Evolutionary conservation across 768 basidiomycete species (phyloP), one percentile per base, ranked within the genome.

Genomic region (Boletus tylopilopsis): DNA sequence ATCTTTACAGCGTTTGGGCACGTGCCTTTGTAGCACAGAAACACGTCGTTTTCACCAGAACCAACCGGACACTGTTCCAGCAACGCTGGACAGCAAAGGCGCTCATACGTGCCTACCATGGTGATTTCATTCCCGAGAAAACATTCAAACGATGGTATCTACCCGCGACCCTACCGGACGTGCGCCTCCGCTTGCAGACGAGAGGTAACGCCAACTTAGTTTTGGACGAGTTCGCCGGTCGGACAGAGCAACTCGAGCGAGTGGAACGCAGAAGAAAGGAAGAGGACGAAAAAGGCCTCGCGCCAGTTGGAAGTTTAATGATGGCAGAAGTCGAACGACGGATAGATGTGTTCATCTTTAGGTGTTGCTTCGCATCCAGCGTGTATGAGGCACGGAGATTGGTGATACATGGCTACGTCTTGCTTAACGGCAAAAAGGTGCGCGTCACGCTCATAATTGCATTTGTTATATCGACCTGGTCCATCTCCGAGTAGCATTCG

Each of bases 91-190:
- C 73, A 18, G 82, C 90, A 12, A 96, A 95, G 70, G 77, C 84
- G 5, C 81, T 92, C 50, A 79, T 92, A 27, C 84, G 94, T 48
- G 94, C 84, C 5, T 98, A 98, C 76, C 96, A 98, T 64, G 94
- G 94, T 21, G 94, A 96, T 76, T 87, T 80, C 64, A 93, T 97
- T 53, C 84, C 84, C 45, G 92, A 95, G 74, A 87, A 85, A 61
- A 85, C 85, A 32, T 98, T 97, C 79, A 94, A 94, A 65, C 82
- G 87, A 49, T 94, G 92, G 88, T 98, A 93, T 67, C 79, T 99
- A 32, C 95, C 95, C 15, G 75, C 80, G 51, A 84, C 79, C 0
- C 76, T 98, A 15, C 95, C 90, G 0, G 90, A 93, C 61, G 88
- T 91, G 46, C 87, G 89, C 42, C 91, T 79, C 36, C 78, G 73